phyloP scores from a whole-genome alignment of 495 filamentous ascomycete genomes.

The Neurospora pannonica region DNA sequence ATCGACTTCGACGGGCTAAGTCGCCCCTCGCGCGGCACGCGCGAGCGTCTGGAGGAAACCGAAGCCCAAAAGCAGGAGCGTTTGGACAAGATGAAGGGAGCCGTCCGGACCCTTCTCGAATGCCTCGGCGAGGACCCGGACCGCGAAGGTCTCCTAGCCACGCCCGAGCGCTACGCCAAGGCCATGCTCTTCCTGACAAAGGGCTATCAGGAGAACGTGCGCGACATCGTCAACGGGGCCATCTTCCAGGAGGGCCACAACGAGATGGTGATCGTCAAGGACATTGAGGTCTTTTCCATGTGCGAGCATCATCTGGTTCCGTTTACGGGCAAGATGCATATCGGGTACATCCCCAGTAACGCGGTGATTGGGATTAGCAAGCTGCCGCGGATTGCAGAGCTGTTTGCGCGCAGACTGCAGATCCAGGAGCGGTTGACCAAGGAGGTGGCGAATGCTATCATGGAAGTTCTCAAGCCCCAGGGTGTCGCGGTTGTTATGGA shows the following conservation, averaged over 20 bases:
- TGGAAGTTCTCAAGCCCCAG: conserved; percentile 85
- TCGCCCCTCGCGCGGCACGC: conserved; percentile 66
- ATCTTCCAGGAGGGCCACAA: conserved; percentile 97
- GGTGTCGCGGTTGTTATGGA: conserved; percentile 98
- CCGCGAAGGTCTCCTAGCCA: conserved; percentile 78
- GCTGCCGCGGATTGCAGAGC: conserved; percentile 87
- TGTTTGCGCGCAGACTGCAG: conserved; percentile 90
- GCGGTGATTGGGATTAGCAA: conserved; percentile 92
- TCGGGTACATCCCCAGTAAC: conserved; percentile 85
- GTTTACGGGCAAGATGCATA: conserved; percentile 98
- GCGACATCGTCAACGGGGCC: conserved; percentile 85
- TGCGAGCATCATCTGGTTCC: conserved; percentile 98
- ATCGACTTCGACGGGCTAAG: conserved; percentile 71
- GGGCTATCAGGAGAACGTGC: conserved; percentile 92
- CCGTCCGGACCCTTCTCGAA: conserved; percentile 84
- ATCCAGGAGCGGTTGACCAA: conserved; percentile 94
- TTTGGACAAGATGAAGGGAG: conserved; percentile 69
- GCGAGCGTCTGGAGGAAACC: conserved; percentile 68
- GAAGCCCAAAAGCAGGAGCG: conserved; percentile 61
- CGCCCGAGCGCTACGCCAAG: conserved; percentile 86
- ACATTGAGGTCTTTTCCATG: conserved; percentile 91
- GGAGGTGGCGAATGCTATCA: conserved; percentile 88
- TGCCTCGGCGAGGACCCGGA: conserved; percentile 94
- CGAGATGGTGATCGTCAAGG: conserved; percentile 94
- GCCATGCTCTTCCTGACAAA: conserved; percentile 99